Base-by-base conservation (phyloP, 768 basidiomycete genomes). In the Albatrellus ellisii region DNA sequence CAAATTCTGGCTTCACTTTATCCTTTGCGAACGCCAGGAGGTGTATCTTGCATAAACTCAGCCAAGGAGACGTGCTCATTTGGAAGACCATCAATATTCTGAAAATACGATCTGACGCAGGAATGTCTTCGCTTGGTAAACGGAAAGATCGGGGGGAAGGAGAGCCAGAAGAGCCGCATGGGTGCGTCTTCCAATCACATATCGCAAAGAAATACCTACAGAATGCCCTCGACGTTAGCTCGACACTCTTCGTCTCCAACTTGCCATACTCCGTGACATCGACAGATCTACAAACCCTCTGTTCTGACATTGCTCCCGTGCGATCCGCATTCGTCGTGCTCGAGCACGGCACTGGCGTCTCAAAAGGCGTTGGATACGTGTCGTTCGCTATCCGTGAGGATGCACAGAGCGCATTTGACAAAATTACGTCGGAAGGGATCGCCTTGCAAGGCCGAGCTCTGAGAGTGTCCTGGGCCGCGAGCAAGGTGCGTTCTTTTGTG, bases 281-380 rank as follows among this genome's bases (percentile, higher is more conserved):
- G 6, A 79, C 79, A 36, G 90, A 95, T 60, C 68, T 98, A 22
- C 76, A 87, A 52, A 90, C 91, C 0, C 73, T 92, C 17, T 95
- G 97, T 65, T 97, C 92, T 6, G 89, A 92, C 59, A 75, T 95
- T 49, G 95, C 90, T 1, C 95, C 95, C 22, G 85, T 99, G 12
- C 75, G 90, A 27, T 80, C 83, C 15, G 92, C 91, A 0, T 98
- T 99, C 54, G 79, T 99, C 6, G 95, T 97, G 15, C 75, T 78
- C 10, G 81, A 91, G 42, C 77, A 72, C 6, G 80, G 71, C 26
- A 72, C 75, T 1, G 76, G 77, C 14, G 63, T 73, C 4, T 91
- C 89, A 1, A 95, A 97, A 57, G 94, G 94, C 48, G 91, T 98
- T 17, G 95, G 95, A 46, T 98, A 95, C 56, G 88, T 97, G 47